Evolutionary conservation across 306 rosid genomes (phyloP).

Genomic region (Vicia villosa): DNA sequence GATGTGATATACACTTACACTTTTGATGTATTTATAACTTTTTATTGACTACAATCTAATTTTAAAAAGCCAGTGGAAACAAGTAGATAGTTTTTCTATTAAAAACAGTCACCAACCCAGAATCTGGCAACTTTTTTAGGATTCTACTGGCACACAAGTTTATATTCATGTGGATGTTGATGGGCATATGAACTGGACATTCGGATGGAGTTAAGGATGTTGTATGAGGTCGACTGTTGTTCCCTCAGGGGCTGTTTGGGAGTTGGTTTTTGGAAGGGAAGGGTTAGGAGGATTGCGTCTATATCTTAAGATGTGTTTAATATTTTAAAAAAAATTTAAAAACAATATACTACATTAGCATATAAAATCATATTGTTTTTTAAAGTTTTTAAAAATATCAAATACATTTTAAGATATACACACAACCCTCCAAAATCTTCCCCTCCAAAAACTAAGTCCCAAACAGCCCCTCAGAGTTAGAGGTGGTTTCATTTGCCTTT

Average conservation of each 20-base stretch:
- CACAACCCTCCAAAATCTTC: too few species aligned
- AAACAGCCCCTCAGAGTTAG: slow-evolving; percentile 10
- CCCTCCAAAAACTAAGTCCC: too few species aligned
- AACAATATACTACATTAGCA: too few species aligned
- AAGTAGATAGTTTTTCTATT: too few species aligned
- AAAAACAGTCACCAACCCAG: neutral
- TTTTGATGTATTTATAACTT: neutral
- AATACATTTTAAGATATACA: too few species aligned
- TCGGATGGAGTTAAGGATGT: neutral
- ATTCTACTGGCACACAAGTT: slow-evolving; percentile 2
- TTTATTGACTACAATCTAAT: neutral
- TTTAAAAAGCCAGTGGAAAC: neutral
- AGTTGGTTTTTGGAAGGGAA: too few species aligned
- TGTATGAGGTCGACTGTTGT: slow-evolving; percentile 7
- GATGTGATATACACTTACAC: neutral
- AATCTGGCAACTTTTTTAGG: slow-evolving; percentile 14
- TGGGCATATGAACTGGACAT: slow-evolving; percentile 13
- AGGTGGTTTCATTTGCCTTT: slow-evolving; percentile 25
- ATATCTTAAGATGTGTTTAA: too few species aligned
- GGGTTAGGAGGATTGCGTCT: too few species aligned
- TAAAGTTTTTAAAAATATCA: too few species aligned
- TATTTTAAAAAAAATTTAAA: too few species aligned
- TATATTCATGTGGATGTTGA: neutral
- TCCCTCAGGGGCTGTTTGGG: too few species aligned
- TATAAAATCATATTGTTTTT: too few species aligned